Percentiles rank a stretch among this genome's conserved stretches.
phyloP scores from a whole-genome alignment of 805 yeast genomes.

The Maudiozyma bulderi region DNA sequence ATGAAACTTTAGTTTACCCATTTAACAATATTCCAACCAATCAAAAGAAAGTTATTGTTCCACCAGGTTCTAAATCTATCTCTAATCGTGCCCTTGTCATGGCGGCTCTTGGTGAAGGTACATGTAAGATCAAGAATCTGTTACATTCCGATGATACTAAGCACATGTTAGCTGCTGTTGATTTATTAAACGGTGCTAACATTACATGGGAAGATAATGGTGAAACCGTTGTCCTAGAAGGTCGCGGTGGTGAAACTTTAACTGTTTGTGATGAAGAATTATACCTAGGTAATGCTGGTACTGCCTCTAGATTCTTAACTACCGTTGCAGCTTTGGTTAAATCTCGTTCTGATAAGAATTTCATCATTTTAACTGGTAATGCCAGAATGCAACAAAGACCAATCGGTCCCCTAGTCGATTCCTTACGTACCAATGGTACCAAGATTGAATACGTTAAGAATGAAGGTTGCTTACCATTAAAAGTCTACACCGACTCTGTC shows the following conservation, averaged over 20 bases:
- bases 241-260: constrained; percentile 71
- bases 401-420: constrained; percentile 90
- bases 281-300: constrained; percentile 95
- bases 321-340: constrained; percentile 82
- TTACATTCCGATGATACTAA: constrained; percentile 95
- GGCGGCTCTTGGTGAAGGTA: constrained; percentile 86
- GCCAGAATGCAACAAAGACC: constrained; percentile 97
- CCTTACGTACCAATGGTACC: constrained; percentile 74
- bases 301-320: constrained; percentile 91
- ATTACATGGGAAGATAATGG: constrained; percentile 82
- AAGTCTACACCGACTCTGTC: constrained; percentile 57
- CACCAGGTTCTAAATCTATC: constrained; percentile 96
- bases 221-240: constrained; percentile 73
- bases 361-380: constrained; percentile 78
- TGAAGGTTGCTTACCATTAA: constrained; percentile 79
- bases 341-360: constrained; percentile 32
- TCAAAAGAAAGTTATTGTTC: constrained; percentile 39
- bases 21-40: constrained; percentile 31
- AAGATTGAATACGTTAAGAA: constrained; percentile 58
- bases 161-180: constrained; percentile 84
- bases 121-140: constrained; percentile 72
- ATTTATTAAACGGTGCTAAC: constrained; percentile 69
- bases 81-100: constrained; percentile 89
- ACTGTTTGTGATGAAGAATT: constrained; percentile 55
- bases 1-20: constrained; percentile 61